Conservation (phyloP, 768 basidiomycete species). For the Auriculariales sp. region DNA sequence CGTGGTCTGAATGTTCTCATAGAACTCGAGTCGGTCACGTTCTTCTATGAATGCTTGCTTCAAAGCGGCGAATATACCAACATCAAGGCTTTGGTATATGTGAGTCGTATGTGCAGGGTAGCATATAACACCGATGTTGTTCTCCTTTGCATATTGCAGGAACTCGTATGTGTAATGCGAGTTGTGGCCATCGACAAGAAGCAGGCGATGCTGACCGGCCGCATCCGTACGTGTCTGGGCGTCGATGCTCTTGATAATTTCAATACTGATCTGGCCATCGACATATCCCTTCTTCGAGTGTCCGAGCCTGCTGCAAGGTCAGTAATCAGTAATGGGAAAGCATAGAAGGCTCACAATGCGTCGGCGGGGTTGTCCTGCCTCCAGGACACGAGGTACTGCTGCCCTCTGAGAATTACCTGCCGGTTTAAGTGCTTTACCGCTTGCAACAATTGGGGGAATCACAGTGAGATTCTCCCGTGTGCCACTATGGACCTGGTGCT, state of each 20-base stretch:
- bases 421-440: slow-evolving; percentile 21
- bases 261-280: slow-evolving; percentile 9
- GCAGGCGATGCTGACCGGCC: slow-evolving; percentile 14
- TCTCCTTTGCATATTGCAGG: slow-evolving; percentile 20
- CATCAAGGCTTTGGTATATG: slow-evolving; percentile 29
- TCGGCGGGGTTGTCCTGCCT: neutral
- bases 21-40: no score
- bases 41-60: slow-evolving; percentile 17
- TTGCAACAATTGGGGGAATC: slow-evolving; percentile 23
- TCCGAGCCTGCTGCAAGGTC: slow-evolving; percentile 12
- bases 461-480: slow-evolving; percentile 13
- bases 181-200: slow-evolving; percentile 32
- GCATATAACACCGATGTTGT: slow-evolving; percentile 27
- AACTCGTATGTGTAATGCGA: slow-evolving; percentile 26
- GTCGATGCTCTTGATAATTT: slow-evolving; percentile 27
- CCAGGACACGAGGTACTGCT: slow-evolving; percentile 1
- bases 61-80: slow-evolving; percentile 20
- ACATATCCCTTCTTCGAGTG: slow-evolving; percentile 22
- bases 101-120: slow-evolving; percentile 34
- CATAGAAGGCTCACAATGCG: slow-evolving; percentile 1
- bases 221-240: slow-evolving; percentile 22
- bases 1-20: no score
- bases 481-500: slow-evolving; percentile 1
- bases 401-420: neutral
- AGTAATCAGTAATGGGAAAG: slow-evolving; percentile 1